phyloP scores from a whole-genome alignment of 148 eudicot genomes.

The Rhododendron kiyosumense region DNA sequence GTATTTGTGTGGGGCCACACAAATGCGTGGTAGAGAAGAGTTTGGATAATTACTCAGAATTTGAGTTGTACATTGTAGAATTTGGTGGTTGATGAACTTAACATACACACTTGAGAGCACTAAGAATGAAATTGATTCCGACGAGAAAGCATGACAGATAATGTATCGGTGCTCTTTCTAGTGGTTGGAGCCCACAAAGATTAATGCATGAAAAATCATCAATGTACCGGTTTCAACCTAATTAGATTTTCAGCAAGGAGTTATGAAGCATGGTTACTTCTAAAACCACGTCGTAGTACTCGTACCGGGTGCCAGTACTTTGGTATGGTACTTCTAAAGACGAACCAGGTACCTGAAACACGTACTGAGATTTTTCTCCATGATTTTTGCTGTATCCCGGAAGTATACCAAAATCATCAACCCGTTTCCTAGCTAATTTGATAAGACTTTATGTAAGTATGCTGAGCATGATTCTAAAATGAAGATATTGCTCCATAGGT shows the following conservation, averaged over 20 bases:
- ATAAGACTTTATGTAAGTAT: too few relatives aligned
- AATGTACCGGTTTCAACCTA: neutral
- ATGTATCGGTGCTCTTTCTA: neutral
- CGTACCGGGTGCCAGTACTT: neutral
- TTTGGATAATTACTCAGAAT: too few relatives aligned
- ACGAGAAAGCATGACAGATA: neutral
- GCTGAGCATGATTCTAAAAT: too few relatives aligned
- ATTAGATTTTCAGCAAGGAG: neutral
- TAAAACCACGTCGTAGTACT: neutral
- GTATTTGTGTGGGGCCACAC: too few relatives aligned
- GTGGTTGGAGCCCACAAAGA: neutral
- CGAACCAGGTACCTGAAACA: neutral
- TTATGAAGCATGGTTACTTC: neutral
- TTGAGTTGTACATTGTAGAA: neutral
- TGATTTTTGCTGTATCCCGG: neutral
- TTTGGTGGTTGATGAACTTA: neutral
- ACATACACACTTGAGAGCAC: neutral
- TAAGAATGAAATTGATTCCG: neutral
- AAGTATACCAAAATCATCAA: too few relatives aligned
- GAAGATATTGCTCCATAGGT: neutral
- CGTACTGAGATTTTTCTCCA: too few relatives aligned
- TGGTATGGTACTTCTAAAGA: neutral
- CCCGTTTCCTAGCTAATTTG: too few relatives aligned
- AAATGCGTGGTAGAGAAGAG: too few relatives aligned
- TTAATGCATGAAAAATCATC: neutral